Conservation (phyloP, 2,329 filamentous ascomycete genomes). For the Colletotrichum sidae region DNA sequence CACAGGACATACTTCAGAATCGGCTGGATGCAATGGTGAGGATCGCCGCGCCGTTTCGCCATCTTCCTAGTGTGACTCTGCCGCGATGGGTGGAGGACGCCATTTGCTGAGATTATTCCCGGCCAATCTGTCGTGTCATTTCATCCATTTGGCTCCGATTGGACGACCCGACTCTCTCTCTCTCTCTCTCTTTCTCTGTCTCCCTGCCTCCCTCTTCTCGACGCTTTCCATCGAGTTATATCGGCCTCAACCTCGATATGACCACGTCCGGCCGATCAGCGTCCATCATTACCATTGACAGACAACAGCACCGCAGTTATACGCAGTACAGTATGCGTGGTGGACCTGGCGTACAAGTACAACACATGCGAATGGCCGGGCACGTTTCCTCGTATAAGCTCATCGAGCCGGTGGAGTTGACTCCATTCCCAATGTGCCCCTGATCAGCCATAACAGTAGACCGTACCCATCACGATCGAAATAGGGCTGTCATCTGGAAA, state of each 20-base stretch:
- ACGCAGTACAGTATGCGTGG: too few relatives aligned
- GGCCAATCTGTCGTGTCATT: neutral
- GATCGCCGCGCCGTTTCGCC: slow-evolving; percentile 13
- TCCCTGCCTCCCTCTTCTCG: neutral
- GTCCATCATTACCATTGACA: slow-evolving; percentile 20
- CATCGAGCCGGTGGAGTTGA: slow-evolving; percentile 14
- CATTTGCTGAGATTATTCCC: neutral
- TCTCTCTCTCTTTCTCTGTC: too few relatives aligned
- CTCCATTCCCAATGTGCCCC: slow-evolving; percentile 15
- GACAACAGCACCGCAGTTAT: slow-evolving; percentile 9
- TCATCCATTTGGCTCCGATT: slow-evolving; percentile 1
- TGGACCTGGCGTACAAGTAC: neutral
- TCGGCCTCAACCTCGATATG: slow-evolving; percentile 14
- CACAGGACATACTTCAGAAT: too few relatives aligned
- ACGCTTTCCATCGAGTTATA: neutral
- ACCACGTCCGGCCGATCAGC: slow-evolving; percentile 7
- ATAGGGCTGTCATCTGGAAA: too few relatives aligned
- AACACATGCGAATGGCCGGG: neutral
- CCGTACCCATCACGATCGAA: too few relatives aligned
- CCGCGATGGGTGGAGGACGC: slow-evolving; percentile 2
- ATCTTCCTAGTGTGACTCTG: slow-evolving; percentile 2
- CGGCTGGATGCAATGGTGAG: slow-evolving; percentile 3
- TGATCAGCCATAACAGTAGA: neutral
- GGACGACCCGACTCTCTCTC: neutral
- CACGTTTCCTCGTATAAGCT: slow-evolving; percentile 25